Conservation (phyloP, 163 green algal genomes). For the Picocystis sp. region DNA sequence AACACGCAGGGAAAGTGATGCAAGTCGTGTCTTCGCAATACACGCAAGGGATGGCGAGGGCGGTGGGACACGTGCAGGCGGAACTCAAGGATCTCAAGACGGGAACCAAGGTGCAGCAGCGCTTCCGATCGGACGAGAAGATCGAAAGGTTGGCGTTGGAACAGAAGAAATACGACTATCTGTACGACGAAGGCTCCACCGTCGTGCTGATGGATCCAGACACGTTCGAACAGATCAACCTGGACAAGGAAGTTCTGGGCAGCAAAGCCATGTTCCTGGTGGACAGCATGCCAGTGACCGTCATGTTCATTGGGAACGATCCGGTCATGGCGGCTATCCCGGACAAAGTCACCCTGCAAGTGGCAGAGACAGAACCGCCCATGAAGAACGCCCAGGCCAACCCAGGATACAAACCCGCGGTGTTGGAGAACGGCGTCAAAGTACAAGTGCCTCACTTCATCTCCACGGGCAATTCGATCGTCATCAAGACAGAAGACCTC, state of each 20-base stretch:
- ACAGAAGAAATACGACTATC: slow-evolving; percentile 15
- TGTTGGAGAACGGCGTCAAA: slow-evolving; percentile 16
- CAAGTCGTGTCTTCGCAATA: too few species aligned
- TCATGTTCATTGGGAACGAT: slow-evolving; percentile 3
- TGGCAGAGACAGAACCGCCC: slow-evolving; percentile 18
- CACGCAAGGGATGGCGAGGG: too few species aligned
- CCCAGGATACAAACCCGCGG: slow-evolving; percentile 25
- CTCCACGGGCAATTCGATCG: slow-evolving; percentile 15
- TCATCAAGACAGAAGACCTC: slow-evolving; percentile 21
- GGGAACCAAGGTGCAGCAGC: slow-evolving; percentile 19
- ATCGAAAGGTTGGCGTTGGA: slow-evolving; percentile 26
- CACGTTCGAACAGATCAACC: slow-evolving; percentile 27
- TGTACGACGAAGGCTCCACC: slow-evolving; percentile 23
- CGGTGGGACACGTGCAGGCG: slow-evolving; percentile 9
- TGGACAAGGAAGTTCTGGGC: slow-evolving; percentile 22
- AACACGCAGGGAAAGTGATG: too few species aligned
- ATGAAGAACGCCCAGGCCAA: slow-evolving; percentile 23
- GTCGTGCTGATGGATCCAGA: slow-evolving; percentile 29
- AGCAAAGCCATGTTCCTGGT: slow-evolving; percentile 9
- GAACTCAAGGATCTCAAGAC: slow-evolving; percentile 25
- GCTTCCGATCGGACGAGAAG: slow-evolving; percentile 22
- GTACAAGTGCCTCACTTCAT: slow-evolving; percentile 20
- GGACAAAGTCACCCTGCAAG: slow-evolving; percentile 12
- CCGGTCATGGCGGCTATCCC: not conserved
- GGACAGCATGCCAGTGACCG: slow-evolving; percentile 3